Conservation (phyloP, 2,329 filamentous ascomycete genomes). For the Fusarium avenaceum region DNA sequence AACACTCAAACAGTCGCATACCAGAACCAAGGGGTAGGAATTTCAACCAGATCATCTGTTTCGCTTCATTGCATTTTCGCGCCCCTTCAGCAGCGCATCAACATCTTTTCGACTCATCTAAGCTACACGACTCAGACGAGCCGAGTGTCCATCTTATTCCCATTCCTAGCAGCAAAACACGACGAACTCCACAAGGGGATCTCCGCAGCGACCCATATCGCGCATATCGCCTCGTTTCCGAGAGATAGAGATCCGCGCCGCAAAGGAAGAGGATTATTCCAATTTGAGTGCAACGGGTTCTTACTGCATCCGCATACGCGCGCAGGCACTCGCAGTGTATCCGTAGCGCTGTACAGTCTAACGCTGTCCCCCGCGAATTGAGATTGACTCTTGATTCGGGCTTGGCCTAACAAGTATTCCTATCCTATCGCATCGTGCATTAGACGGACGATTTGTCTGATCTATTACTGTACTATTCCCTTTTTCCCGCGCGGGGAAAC, state of each 20-base stretch:
- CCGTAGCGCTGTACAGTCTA: not conserved
- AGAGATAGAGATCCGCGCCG: slow-evolving; percentile 31
- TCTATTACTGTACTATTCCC: slow-evolving; percentile 12
- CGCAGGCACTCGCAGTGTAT: not conserved
- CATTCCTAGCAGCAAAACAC: not conserved
- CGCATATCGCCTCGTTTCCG: slow-evolving; percentile 1
- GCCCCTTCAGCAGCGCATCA: slow-evolving; percentile 3
- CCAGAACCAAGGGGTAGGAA: slow-evolving; percentile 24
- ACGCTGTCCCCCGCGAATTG: not conserved
- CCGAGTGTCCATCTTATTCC: slow-evolving; percentile 19
- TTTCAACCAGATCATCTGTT: slow-evolving; percentile 14
- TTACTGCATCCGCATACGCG: not conserved
- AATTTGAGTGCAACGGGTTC: not conserved
- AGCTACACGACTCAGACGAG: slow-evolving; percentile 2
- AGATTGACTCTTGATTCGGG: not conserved
- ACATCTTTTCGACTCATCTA: not conserved
- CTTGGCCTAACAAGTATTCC: not conserved
- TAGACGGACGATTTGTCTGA: slow-evolving; percentile 6
- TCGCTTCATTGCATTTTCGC: not conserved
- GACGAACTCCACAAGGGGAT: slow-evolving; percentile 30
- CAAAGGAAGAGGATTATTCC: slow-evolving; percentile 4
- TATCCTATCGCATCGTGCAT: slow-evolving; percentile 28
- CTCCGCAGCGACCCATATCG: slow-evolving; percentile 41
- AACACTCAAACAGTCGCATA: slow-evolving; percentile 20
- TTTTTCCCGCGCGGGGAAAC: slow-evolving; percentile 25